Conservation (phyloP, 345 rosid genomes). For the Eucalyptus virginea region DNA sequence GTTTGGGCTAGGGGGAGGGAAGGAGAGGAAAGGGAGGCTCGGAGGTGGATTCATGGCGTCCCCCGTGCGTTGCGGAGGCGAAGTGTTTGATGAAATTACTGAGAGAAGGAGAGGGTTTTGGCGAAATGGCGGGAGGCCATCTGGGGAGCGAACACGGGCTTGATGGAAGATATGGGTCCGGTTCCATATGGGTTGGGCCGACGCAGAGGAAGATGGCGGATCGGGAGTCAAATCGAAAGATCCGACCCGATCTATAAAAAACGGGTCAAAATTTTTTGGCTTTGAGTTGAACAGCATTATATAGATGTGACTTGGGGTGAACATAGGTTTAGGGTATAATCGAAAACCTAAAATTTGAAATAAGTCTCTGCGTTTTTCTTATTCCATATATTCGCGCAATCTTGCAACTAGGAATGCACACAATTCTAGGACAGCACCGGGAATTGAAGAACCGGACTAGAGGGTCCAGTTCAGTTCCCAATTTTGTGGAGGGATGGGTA, state of each 20-base stretch:
- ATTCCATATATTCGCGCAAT: not conserved
- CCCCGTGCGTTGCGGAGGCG: not conserved
- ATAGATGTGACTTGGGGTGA: too few relatives aligned
- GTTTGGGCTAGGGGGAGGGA: constrained; percentile 3
- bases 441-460: fast-evolving
- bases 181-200: not conserved
- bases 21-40: not conserved
- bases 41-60: not conserved
- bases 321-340: too few relatives aligned
- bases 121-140: not conserved
- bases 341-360: not conserved
- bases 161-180: not conserved
- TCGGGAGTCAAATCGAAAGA: not conserved
- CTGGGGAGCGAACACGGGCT: not conserved
- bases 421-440: fast-evolving
- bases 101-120: not conserved
- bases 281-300: not conserved
- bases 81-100: not conserved
- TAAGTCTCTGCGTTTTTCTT: fast-evolving
- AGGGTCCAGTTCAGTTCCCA: too few relatives aligned
- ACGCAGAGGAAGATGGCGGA: not conserved
- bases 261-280: not conserved
- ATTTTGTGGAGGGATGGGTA: too few relatives aligned
- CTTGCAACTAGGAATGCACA: fast-evolving
- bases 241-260: not conserved